These are phyloP conservation scores for Agaricus subrufescens DNA, from an alignment of 768 basidiomycete species.

Conservation along the genomic window DNA sequence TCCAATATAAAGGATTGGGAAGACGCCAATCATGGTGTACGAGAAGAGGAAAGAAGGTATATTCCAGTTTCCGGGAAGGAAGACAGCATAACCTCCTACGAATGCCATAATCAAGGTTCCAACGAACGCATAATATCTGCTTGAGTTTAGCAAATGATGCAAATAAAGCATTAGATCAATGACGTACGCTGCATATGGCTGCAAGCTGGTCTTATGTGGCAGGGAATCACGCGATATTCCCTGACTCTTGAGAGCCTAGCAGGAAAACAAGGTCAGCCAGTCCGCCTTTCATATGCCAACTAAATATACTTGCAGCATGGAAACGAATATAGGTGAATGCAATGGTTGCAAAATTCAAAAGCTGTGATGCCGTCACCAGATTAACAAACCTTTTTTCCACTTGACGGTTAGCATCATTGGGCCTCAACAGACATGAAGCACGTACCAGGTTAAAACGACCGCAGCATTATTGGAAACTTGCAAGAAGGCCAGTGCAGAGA, in stretches of 20 bases:
- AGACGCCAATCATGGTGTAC: constrained; percentile 39
- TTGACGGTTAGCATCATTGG: background rate
- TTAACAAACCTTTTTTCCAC: constrained; percentile 37
- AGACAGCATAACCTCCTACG: constrained; percentile 46
- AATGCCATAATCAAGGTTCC: constrained; percentile 44
- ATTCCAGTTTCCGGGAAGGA: constrained; percentile 46
- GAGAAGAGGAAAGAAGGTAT: constrained; percentile 45
- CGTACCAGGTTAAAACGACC: constrained; percentile 43
- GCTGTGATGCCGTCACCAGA: constrained; percentile 43
- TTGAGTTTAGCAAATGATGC: background rate
- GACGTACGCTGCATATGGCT: constrained; percentile 44
- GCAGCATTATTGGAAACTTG: constrained; percentile 45
- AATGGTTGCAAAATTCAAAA: constrained; percentile 44
- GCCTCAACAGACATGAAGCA: background rate
- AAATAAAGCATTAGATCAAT: background rate
- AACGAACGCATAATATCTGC: constrained; percentile 39
- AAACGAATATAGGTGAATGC: constrained; percentile 46
- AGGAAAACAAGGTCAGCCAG: background rate
- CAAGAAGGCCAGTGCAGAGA: constrained; percentile 39
- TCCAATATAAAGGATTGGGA: constrained; percentile 36
- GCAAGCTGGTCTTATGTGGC: constrained; percentile 43
- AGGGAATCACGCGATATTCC: constrained; percentile 38
- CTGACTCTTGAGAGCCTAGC: constrained; percentile 39
- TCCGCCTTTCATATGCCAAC: background rate
- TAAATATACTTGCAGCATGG: constrained; percentile 28